A percentile compares a stretch with the other conserved stretches of the same genome.
These are phyloP conservation scores for Juncus effusus DNA, from an alignment of 176 grass and related monocot species.

Conservation along the genomic window DNA sequence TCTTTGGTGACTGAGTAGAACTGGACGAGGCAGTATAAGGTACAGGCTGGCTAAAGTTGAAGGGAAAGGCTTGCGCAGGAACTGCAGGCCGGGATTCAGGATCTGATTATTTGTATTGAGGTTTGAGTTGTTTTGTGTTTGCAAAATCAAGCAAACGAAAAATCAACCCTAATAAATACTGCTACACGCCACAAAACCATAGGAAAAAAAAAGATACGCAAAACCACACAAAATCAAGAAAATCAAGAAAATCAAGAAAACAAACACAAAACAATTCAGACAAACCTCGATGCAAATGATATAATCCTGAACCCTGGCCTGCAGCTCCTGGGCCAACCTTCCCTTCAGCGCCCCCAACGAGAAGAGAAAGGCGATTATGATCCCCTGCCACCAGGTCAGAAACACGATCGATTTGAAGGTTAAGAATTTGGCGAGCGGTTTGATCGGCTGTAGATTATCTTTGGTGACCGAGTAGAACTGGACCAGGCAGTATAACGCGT, in stretches of 20 bases:
- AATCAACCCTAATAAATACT: no score
- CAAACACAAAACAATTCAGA: constrained; percentile 22
- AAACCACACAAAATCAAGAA: neutral
- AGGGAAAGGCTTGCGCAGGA: no score
- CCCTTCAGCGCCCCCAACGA: constrained; percentile 90
- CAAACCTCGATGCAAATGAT: constrained; percentile 97
- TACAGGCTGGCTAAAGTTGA: constrained; percentile 99
- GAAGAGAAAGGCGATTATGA: constrained; percentile 93
- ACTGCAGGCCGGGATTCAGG: no score
- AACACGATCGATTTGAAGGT: constrained; percentile 99
- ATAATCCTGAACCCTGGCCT: constrained; percentile 92
- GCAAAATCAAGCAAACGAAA: no score
- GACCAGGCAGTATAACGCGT: constrained; percentile 96
- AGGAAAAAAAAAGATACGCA: neutral
- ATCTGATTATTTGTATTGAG: no score
- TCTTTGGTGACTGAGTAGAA: constrained; percentile 92
- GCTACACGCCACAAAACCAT: no score
- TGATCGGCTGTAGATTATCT: constrained; percentile 87
- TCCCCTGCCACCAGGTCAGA: constrained; percentile 99
- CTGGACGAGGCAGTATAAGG: constrained; percentile 94
- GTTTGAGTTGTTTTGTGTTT: no score
- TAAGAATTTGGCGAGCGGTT: constrained; percentile 93
- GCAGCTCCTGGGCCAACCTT: constrained; percentile 78
- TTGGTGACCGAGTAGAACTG: constrained; percentile 93
- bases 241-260: no score